A percentile compares a stretch with the other conserved stretches of the same genome.
phyloP scores from a whole-genome alignment of 1,139 yeast species.

The Meyerozyma guilliermondii region DNA sequence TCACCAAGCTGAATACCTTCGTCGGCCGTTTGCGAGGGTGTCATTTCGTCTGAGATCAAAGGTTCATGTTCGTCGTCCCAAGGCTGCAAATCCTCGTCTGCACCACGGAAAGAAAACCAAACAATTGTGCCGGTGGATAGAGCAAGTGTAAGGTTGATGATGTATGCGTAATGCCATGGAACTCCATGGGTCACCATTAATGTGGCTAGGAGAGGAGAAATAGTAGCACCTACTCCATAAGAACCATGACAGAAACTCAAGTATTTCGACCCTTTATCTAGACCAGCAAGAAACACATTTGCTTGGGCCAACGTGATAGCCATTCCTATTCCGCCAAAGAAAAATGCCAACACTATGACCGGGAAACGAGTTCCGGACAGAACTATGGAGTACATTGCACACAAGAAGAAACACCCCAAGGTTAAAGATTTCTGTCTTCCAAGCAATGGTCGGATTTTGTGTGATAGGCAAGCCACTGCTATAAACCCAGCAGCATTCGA shows the following conservation, averaged over 20 bases:
- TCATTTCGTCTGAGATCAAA: neutral
- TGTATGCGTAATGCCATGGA: conserved; percentile 51
- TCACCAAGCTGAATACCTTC: conserved; percentile 6
- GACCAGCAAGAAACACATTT: conserved; percentile 51
- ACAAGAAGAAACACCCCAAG: conserved; percentile 1
- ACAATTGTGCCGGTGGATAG: conserved; percentile 20
- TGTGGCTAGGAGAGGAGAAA: conserved; percentile 57
- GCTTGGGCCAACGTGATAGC: conserved; percentile 54
- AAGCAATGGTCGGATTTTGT: conserved; percentile 18
- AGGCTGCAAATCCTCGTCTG: conserved; percentile 37
- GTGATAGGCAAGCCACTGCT: conserved; percentile 34
- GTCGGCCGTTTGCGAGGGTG: conserved; percentile 4
- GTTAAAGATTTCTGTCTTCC: conserved; percentile 1
- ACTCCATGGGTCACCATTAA: conserved; percentile 44
- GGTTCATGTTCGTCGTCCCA: conserved; percentile 23
- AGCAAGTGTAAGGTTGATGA: conserved; percentile 40
- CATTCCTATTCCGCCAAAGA: conserved; percentile 55
- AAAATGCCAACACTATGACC: conserved; percentile 46
- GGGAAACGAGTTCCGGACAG: conserved; percentile 25
- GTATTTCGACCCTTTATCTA: conserved; percentile 44
- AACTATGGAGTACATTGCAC: conserved; percentile 2
- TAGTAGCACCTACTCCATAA: conserved; percentile 62
- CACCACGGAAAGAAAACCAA: conserved; percentile 34
- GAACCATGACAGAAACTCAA: conserved; percentile 54
- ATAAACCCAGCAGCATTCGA: conserved; percentile 42